Percentiles rank a stretch among this genome's conserved stretches.
Evolutionary conservation across 2,329 filamentous ascomycete genomes (phyloP).

Genomic region (Alternaria arborescens): DNA sequence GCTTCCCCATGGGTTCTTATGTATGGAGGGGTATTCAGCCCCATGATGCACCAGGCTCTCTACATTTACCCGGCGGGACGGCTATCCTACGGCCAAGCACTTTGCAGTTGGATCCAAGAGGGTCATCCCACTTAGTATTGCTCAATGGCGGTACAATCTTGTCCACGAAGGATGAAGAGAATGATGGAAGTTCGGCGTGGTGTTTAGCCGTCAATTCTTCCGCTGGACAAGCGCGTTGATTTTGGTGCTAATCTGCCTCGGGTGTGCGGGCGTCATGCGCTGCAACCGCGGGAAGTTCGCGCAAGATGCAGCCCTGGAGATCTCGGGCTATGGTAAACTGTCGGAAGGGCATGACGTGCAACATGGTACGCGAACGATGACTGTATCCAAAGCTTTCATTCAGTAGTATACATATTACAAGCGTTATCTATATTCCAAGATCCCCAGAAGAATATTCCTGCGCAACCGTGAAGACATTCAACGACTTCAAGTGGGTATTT

Average conservation of each 20-base stretch:
- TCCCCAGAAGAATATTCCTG: background rate
- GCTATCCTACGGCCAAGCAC: conserved; percentile 31
- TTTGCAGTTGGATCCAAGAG: conserved; percentile 26
- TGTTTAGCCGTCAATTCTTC: conserved; percentile 49
- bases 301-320: conserved; percentile 1
- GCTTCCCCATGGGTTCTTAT: conserved; percentile 35
- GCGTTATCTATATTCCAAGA: background rate
- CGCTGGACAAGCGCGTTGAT: conserved; percentile 29
- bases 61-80: conserved; percentile 47
- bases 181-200: conserved; percentile 19
- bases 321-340: background rate
- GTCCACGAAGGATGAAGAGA: conserved; percentile 23
- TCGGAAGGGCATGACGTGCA: background rate
- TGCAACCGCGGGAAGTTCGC: conserved; percentile 12
- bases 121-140: conserved; percentile 23
- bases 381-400: background rate
- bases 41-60: conserved; percentile 31
- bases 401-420: background rate
- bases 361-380: background rate
- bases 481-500: conserved; percentile 4
- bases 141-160: conserved; percentile 24
- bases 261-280: conserved; percentile 30
- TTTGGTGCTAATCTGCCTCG: conserved; percentile 22
- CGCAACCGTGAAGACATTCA: background rate
- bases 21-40: conserved; percentile 36